Evolutionary conservation across 768 basidiomycete species (phyloP), one percentile per base, ranked within the genome.

Genomic region (Auriculariales sp.): DNA sequence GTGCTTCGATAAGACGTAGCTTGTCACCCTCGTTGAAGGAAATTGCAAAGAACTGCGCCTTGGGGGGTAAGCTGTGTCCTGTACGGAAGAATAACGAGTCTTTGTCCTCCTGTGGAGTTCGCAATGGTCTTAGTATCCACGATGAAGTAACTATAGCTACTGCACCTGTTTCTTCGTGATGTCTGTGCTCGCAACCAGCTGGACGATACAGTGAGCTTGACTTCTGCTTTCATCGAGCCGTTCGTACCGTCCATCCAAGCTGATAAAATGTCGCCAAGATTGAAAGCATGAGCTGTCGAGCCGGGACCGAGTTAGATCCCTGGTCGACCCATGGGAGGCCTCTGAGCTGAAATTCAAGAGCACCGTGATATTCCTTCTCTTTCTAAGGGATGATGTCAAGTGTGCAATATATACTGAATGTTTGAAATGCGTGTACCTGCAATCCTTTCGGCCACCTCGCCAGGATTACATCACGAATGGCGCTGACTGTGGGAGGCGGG

Each of bases 11-110:
- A 14, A 62, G 29, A 34, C 62, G 52, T 32, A 63, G 55, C 54
- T 61, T 61, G 44, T 63, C 61, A n/a, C 48, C 49, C 49, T 63
- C 58, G 45, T 62, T 59, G 52, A 63, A 62, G 12, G 49, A 52
- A 3, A 62, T 50, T 4, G 57, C 46, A 48, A 62, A 62, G 52
- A 62, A 60, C 28, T 49, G 54, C 17, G 55, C 50, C 9, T 36
- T 49, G 5, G 35, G 28, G 6, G 49, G 49, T n/a, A n/a, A n/a
- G 4, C 28, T 32, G 19, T 36, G 24, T 10, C 34, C 36, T 4
- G 24, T 34, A 39, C 53, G 53, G 46, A 62, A 58, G 49, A 62
- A 52, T 24, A 63, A n/a, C 5, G 59, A 58, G 45, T 62, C 61
- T 42, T 63, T 63, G 48, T 62, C 61, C 19, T 14, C 54, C 9